A percentile compares a stretch with the other conserved stretches of the same genome.
These are phyloP conservation scores for Hypoxylon fuscum DNA, from an alignment of 495 filamentous ascomycete genomes.

Conservation along the genomic window DNA sequence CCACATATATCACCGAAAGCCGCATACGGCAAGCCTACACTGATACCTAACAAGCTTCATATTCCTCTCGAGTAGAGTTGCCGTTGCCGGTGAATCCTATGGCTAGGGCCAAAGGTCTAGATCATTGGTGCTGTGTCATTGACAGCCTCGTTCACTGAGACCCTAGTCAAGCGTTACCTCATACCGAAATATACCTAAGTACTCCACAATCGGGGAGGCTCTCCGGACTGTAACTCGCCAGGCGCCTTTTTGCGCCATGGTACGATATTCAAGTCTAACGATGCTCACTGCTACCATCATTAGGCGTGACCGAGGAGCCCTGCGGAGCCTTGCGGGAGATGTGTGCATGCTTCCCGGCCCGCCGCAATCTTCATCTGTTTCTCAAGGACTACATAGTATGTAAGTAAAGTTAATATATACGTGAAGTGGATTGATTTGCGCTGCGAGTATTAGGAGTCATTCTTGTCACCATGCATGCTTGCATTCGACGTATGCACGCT, in stretches of 20 bases:
- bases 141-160: slow-evolving; percentile 7
- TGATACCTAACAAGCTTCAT: neutral
- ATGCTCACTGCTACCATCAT: neutral
- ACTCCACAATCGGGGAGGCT: slow-evolving; percentile 14
- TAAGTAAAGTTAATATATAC: neutral
- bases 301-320: neutral
- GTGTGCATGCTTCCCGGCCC: slow-evolving; percentile 3
- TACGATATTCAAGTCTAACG: neutral
- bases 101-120: neutral
- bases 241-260: slow-evolving; percentile 1
- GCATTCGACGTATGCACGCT: slow-evolving; percentile 28
- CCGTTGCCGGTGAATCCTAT: neutral
- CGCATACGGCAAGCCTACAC: neutral
- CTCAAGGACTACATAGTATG: neutral
- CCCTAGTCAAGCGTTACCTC: slow-evolving; percentile 5
- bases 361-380: slow-evolving; percentile 1
- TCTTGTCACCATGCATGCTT: slow-evolving; percentile 15
- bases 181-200: neutral
- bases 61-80: neutral
- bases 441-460: slow-evolving; percentile 17
- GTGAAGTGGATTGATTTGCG: slow-evolving; percentile 12
- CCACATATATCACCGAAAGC: slow-evolving; percentile 7
- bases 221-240: neutral
- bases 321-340: neutral
- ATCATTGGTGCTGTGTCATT: slow-evolving; percentile 9